Conservation (phyloP, 2,329 filamentous ascomycete species). For the Aspergillus jensenii region DNA sequence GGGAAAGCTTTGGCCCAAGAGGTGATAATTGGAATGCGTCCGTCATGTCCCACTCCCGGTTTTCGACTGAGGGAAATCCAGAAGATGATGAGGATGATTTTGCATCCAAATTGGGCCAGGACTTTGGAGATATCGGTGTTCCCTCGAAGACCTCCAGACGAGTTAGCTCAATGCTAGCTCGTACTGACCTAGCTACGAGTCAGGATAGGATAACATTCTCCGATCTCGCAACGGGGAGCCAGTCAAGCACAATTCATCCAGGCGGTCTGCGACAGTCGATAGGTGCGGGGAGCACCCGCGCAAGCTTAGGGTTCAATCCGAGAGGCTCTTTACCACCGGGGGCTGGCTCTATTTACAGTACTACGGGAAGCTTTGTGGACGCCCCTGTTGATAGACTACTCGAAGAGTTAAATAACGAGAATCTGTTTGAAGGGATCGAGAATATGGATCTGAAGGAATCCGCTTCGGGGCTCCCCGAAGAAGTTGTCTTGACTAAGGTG, state of each 20-base stretch:
- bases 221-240: slow-evolving; percentile 60
- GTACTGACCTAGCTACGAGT: slow-evolving; percentile 81
- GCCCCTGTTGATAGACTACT: slow-evolving; percentile 68
- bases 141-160: slow-evolving; percentile 67
- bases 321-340: slow-evolving; percentile 58
- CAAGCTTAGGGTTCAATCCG: slow-evolving; percentile 57
- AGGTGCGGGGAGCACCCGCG: slow-evolving; percentile 63
- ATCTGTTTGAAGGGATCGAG: slow-evolving; percentile 66
- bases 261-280: slow-evolving; percentile 68
- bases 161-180: slow-evolving; percentile 86
- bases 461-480: slow-evolving; percentile 69
- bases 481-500: slow-evolving; percentile 70
- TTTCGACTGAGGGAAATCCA: slow-evolving; percentile 52
- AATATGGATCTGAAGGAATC: slow-evolving; percentile 72
- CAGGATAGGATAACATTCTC: slow-evolving; percentile 79
- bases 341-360: slow-evolving; percentile 46
- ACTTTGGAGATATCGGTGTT: slow-evolving; percentile 56
- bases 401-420: slow-evolving; percentile 64
- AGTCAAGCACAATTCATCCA: slow-evolving; percentile 35
- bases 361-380: slow-evolving; percentile 64
- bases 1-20: slow-evolving; percentile 72
- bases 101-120: slow-evolving; percentile 70
- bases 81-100: slow-evolving; percentile 62
- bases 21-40: slow-evolving; percentile 45
- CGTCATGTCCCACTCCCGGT: slow-evolving; percentile 39